A percentile compares a stretch with the other conserved stretches of the same genome.
phyloP scores from a whole-genome alignment of 208 protist genomes.

The Endotrypanum monterogeii region DNA sequence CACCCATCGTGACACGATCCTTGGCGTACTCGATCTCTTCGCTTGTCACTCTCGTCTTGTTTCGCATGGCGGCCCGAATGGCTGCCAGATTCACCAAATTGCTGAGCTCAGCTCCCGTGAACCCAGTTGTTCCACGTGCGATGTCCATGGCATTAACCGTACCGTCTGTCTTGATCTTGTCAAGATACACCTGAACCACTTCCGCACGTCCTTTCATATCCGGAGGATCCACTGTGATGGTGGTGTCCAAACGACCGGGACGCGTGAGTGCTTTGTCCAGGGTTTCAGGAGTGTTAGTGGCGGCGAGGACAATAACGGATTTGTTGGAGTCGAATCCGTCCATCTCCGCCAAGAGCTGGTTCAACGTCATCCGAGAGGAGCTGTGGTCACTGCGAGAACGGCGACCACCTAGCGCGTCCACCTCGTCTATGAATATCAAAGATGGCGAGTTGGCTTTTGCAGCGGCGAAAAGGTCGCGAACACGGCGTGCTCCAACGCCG shows the following conservation, averaged over 20 bases:
- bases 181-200: conserved; percentile 86
- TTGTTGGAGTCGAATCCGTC: conserved; percentile 95
- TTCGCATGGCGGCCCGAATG: conserved; percentile 83
- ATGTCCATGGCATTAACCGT: conserved; percentile 81
- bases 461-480: conserved; percentile 95
- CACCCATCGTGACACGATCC: conserved; percentile 92
- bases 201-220: conserved; percentile 91
- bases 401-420: conserved; percentile 95
- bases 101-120: conserved; percentile 91
- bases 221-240: conserved; percentile 86
- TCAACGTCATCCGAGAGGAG: conserved; percentile 94
- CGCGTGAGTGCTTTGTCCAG: conserved; percentile 94
- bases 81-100: conserved; percentile 94
- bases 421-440: conserved; percentile 99
- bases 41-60: conserved; percentile 69
- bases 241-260: conserved; percentile 91
- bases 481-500: conserved; percentile 94
- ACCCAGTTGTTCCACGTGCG: conserved; percentile 86
- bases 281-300: conserved; percentile 97
- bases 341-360: conserved; percentile 97
- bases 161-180: conserved; percentile 76
- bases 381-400: conserved; percentile 68
- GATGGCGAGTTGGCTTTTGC: conserved; percentile 94
- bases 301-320: conserved; percentile 96
- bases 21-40: conserved; percentile 93